Conservation (phyloP, 179 eudicot species). For the Patellifolia procumbens region DNA sequence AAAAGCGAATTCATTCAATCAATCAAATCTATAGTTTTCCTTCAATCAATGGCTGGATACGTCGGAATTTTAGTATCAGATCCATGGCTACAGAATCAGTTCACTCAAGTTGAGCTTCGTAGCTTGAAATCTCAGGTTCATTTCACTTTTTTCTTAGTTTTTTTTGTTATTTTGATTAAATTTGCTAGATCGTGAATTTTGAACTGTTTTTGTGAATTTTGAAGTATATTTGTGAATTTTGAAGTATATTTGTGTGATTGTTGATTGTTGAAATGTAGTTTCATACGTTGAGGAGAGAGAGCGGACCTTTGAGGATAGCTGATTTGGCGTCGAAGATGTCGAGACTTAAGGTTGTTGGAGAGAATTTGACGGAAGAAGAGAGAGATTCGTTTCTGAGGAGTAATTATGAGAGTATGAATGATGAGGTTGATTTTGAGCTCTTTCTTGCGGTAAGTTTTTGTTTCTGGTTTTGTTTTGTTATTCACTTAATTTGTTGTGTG, state of each 20-base stretch:
- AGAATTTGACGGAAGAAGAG: constrained; percentile 79
- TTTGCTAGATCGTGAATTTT: not conserved
- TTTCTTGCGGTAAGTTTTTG: constrained; percentile 50
- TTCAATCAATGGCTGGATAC: constrained; percentile 68
- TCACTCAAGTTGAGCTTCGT: constrained; percentile 98
- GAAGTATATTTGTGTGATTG: not conserved
- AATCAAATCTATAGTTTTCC: not conserved
- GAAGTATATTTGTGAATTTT: too few relatives aligned
- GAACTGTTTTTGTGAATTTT: not conserved
- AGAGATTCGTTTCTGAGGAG: constrained; percentile 66
- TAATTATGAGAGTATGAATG: constrained; percentile 58
- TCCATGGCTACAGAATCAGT: constrained; percentile 99
- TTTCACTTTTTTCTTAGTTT: not conserved
- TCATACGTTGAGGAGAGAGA: constrained; percentile 83
- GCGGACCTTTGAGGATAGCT: constrained; percentile 63
- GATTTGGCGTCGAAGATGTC: constrained; percentile 89
- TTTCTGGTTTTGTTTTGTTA: not conserved
- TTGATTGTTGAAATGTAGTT: constrained; percentile 43
- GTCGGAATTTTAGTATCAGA: constrained; percentile 89
- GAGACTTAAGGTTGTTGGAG: constrained; percentile 80
- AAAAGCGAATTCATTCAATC: not conserved
- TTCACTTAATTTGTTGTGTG: not conserved
- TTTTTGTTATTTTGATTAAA: not conserved
- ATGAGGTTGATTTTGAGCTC: constrained; percentile 91
- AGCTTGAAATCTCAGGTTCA: constrained; percentile 72